Evolutionary conservation across 495 filamentous ascomycete species (phyloP).

Genomic region (Podospora pseudocomata): DNA sequence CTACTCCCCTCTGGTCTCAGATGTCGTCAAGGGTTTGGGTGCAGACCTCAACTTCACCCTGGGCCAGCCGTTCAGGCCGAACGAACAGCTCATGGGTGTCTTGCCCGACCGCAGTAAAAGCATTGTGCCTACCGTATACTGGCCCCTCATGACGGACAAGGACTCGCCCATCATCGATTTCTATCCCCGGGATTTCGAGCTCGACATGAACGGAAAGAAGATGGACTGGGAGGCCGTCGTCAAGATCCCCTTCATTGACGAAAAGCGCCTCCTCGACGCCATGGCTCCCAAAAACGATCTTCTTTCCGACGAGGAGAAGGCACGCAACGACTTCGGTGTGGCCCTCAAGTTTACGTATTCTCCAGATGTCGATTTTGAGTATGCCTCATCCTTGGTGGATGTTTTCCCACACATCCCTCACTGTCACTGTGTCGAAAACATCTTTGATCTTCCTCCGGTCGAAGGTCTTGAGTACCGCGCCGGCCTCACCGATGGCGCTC

Average conservation of each 20-base stretch:
- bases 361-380: conserved; percentile 67
- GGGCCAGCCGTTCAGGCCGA: conserved; percentile 90
- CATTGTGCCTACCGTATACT: conserved; percentile 86
- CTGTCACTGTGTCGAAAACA: conserved; percentile 90
- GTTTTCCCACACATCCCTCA: conserved; percentile 86
- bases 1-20: conserved; percentile 89
- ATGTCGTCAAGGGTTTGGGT: conserved; percentile 82
- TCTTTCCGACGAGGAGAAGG: conserved; percentile 70
- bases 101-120: conserved; percentile 94
- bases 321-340: conserved; percentile 85
- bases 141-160: conserved; percentile 83
- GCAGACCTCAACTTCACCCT: conserved; percentile 89
- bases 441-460: conserved; percentile 88
- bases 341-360: conserved; percentile 89
- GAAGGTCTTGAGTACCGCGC: conserved; percentile 84
- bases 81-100: conserved; percentile 97
- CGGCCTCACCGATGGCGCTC: conserved; percentile 82
- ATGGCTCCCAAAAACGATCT: conserved; percentile 79
- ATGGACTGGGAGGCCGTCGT: conserved; percentile 99
- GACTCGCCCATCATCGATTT: conserved; percentile 98
- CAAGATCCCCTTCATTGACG: conserved; percentile 98
- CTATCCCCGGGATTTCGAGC: conserved; percentile 94
- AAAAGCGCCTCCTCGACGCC: conserved; percentile 73
- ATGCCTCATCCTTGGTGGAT: conserved; percentile 80
- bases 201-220: conserved; percentile 99